Evolutionary conservation across 805 yeast species (phyloP), one percentile per base, ranked within the genome.

Genomic region (Cyberlindnera mrakii): DNA sequence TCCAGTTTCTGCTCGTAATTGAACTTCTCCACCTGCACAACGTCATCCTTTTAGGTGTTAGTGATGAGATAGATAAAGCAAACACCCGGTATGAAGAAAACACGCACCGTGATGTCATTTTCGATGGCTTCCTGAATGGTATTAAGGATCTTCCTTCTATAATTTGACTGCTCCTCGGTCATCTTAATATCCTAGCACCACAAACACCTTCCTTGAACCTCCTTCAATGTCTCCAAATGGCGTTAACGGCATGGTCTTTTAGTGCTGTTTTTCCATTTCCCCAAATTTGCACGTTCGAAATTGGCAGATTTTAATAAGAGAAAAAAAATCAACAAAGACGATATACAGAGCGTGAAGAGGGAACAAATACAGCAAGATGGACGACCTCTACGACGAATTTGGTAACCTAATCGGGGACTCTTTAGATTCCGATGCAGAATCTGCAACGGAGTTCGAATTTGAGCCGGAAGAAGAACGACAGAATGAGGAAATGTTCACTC

Each of bases 1-100:
- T 77, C 78, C 46, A 85, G 65, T 37, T 80, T 85, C 57, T 82
- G 89, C 51, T 82, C 81, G 58, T 85, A 85, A 43, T 77, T 77
- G 67, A 85, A 82, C 53, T 80, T 84, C 49, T 83, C 89, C 13
- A 82, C 78, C 9, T 73, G 74, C 11, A 53, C 54, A 6, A 36
- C 53, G 16, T 56, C 53, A 40, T 66, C 71, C 40, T 37, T 5
- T 13, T 18, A 19, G 6, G 8, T 17, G 39, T 29, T 30, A 30
- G 33, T 37, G 14, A 9, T 17, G 18, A 11, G 13, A 13, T 18
- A 7, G 33, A 15, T 30, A 30, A n/a, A 14, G 33, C 16, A 15
- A 6, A 9, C 11, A n/a, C 31, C 34, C 4, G 25, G 25, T 37
- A 14, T 14, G 13, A 19, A 7, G 18, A 27, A 30, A 15, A n/a